Conservation (phyloP, 768 basidiomycete species). For the Boletales sp. region DNA sequence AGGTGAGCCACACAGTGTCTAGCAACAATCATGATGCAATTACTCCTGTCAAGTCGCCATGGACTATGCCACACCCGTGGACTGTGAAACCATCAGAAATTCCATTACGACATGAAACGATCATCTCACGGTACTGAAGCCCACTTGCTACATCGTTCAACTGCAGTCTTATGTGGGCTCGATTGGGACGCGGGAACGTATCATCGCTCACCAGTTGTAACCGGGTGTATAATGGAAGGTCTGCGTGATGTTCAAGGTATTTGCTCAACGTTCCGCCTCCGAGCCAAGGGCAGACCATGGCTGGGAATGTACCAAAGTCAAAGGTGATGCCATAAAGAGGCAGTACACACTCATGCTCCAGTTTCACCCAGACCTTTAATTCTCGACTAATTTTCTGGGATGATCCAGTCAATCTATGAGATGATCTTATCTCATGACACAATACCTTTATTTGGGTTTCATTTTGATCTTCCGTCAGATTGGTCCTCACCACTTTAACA, state of each 20-base stretch:
- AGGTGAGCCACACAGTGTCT: not conserved
- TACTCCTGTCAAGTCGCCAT: slow-evolving; percentile 46
- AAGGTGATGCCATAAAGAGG: slow-evolving; percentile 26
- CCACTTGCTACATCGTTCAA: slow-evolving; percentile 19
- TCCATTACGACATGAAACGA: too few relatives aligned
- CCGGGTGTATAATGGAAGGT: not conserved
- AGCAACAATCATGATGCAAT: slow-evolving; percentile 1
- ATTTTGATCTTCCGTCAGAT: slow-evolving; percentile 4
- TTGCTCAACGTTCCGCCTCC: slow-evolving; percentile 26
- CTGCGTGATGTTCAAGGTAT: slow-evolving; percentile 18
- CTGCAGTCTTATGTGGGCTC: slow-evolving; percentile 5
- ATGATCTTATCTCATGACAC: not conserved
- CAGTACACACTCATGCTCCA: slow-evolving; percentile 27
- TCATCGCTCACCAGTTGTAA: slow-evolving; percentile 14
- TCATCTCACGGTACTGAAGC: slow-evolving; percentile 19
- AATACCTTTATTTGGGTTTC: slow-evolving; percentile 13
- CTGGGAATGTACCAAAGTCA: slow-evolving; percentile 29
- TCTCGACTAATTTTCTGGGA: slow-evolving; percentile 13
- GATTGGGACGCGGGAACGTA: not conserved
- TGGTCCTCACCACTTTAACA: slow-evolving; percentile 25
- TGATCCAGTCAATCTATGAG: not conserved
- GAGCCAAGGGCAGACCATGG: slow-evolving; percentile 35
- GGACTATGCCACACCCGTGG: slow-evolving; percentile 32
- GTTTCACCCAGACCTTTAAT: slow-evolving; percentile 22
- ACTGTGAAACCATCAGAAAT: slow-evolving; percentile 7